A percentile compares a stretch with the other conserved stretches of the same genome.
These are phyloP conservation scores for Licmophora abbreviata DNA, from an alignment of 108 stramenopile genomes.

Conservation along the genomic window DNA sequence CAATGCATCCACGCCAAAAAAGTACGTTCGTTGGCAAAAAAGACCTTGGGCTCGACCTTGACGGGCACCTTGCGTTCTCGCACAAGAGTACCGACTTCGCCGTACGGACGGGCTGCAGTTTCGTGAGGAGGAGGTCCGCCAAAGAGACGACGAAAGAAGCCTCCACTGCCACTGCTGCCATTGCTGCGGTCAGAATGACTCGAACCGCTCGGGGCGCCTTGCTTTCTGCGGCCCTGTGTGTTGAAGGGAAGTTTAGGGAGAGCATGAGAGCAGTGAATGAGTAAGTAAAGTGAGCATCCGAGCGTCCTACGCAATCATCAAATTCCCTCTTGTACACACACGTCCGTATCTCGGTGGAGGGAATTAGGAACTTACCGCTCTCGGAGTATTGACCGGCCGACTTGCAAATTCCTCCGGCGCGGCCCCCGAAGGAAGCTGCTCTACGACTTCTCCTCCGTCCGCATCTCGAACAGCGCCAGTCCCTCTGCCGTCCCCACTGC, in stretches of 20 bases:
- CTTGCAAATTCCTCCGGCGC: slow-evolving; percentile 1
- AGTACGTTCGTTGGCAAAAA: slow-evolving; percentile 95
- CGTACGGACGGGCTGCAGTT: slow-evolving; percentile 1
- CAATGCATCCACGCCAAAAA: slow-evolving; percentile 93
- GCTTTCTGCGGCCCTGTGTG: slow-evolving; percentile 1
- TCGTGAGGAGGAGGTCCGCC: neutral
- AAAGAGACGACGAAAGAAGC: slow-evolving; percentile 11
- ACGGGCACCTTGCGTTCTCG: slow-evolving; percentile 36
- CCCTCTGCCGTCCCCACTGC: slow-evolving; percentile 7
- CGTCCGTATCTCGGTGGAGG: too few species aligned
- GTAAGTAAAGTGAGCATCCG: too few species aligned
- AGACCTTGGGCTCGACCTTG: slow-evolving; percentile 52
- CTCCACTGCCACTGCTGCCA: slow-evolving; percentile 4
- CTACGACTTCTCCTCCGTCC: slow-evolving; percentile 9
- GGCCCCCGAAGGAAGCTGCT: neutral
- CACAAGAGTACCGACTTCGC: slow-evolving; percentile 24
- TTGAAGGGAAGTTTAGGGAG: too few species aligned
- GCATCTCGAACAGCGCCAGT: slow-evolving; percentile 11
- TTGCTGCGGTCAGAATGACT: neutral
- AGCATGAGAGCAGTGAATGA: too few species aligned
- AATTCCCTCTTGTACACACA: too few species aligned
- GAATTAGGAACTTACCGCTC: too few species aligned
- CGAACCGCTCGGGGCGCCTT: too few species aligned
- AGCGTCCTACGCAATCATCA: too few species aligned
- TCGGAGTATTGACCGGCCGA: neutral